Percentiles rank a stretch among this genome's conserved stretches.
phyloP scores from a whole-genome alignment of 345 rosid genomes.

The Stellera chamaejasme region DNA sequence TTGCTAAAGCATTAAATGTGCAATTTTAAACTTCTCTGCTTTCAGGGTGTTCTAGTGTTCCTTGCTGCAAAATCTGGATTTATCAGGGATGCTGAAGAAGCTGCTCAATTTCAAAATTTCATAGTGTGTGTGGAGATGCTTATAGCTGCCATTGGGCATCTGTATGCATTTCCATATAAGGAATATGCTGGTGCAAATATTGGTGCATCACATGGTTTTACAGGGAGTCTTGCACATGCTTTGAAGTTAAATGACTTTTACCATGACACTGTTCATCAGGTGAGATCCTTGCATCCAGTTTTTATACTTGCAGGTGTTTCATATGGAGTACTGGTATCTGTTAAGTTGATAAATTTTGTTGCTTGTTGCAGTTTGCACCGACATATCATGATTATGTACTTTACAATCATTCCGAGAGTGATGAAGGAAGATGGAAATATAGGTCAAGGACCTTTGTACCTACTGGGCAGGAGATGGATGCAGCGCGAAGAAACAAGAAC shows the following conservation, averaged over 20 bases:
- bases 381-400: slow-evolving; percentile 91
- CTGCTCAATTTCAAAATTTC: slow-evolving; percentile 77
- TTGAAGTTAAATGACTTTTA: slow-evolving; percentile 77
- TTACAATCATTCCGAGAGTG: slow-evolving; percentile 69
- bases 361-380: slow-evolving; percentile 63
- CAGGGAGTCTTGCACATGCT: slow-evolving; percentile 76
- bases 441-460: slow-evolving; percentile 86
- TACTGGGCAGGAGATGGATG: slow-evolving; percentile 89
- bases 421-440: slow-evolving; percentile 71
- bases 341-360: slow-evolving; percentile 10
- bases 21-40: slow-evolving; percentile 3
- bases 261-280: slow-evolving; percentile 96
- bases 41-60: slow-evolving; percentile 83
- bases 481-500: slow-evolving; percentile 59
- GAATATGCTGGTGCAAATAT: slow-evolving; percentile 91
- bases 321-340: not conserved
- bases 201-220: slow-evolving; percentile 53
- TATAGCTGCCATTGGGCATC: slow-evolving; percentile 82
- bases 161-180: slow-evolving; percentile 88
- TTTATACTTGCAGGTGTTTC: not conserved
- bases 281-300: slow-evolving; percentile 10
- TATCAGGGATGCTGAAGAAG: slow-evolving; percentile 64
- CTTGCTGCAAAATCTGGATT: slow-evolving; percentile 82
- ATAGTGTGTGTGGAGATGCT: slow-evolving; percentile 91
- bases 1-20: not conserved